Base-by-base conservation (phyloP, 768 basidiomycete species). In the Cantharellus cinnabarinus region DNA sequence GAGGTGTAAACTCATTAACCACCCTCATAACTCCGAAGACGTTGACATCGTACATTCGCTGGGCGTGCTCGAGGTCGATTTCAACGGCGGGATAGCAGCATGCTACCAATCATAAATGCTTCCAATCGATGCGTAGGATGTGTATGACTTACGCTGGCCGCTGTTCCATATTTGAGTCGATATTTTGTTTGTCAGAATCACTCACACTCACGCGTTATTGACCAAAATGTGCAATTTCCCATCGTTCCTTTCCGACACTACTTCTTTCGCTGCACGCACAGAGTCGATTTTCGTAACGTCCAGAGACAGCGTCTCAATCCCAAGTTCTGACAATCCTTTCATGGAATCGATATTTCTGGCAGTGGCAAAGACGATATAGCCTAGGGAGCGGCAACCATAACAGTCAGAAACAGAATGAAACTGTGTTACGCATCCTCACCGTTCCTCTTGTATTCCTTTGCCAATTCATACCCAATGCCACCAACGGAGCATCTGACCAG, bases 1-100 rank as follows among this genome's bases (percentile, higher is more conserved):
- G 63, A 7, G 63, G 63, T 1, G 64, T 41, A 54, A 72, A 72
- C 56, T 63, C 67, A 42, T 71, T 65, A 2, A 68, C 65, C 69
- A 71, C 69, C 14, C 57, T 40, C 66, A 72, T 69, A 2, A 67
- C 40, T 5, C 38, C 35, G 35, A 57, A 41, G 56, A 57, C 56
- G 56, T 57, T 57, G 41, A 35, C 37, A 5, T 39, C 56, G 41
- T 7, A 57, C 35, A 41, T 5, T 14, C 39, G 7, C 5, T 14
- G 5, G 56, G 35, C 41, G 7, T 42, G 39, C 10, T 39, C 41
- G 38, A 57, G 34, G 41, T 37, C 7, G 35, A 57, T 41, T 5
- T 57, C 56, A 5, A 37, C 42, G 38, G 56, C 35, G 41, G 56
- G 56, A 38, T 5, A 5, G 14, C 39, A 41, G 52, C 38, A 54